A percentile compares a stretch with the other conserved stretches of the same genome.
phyloP scores from a whole-genome alignment of 257 asterid genomes.

The Solanum ahanhuiri region DNA sequence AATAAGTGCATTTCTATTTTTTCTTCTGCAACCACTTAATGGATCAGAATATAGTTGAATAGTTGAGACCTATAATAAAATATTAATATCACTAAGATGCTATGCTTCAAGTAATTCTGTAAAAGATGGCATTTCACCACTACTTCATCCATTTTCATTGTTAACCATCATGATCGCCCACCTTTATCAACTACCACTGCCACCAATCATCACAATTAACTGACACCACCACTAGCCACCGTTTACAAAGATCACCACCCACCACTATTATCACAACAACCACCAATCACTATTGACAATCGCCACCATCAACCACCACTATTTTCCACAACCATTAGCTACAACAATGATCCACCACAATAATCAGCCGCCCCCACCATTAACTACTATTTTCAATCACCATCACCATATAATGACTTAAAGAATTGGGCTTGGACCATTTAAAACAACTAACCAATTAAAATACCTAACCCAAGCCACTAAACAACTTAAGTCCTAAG shows the following conservation, averaged over 20 bases:
- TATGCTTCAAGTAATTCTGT: neutral
- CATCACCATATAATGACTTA: neutral
- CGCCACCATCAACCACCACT: neutral
- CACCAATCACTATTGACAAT: neutral
- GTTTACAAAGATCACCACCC: neutral
- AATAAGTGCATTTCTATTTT: neutral
- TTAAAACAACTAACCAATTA: neutral
- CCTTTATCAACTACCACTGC: neutral
- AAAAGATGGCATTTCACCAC: neutral
- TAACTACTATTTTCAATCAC: neutral
- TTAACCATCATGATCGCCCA: neutral
- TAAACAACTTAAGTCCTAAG: neutral
- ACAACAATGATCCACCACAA: neutral
- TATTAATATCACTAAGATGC: neutral
- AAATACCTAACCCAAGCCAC: neutral
- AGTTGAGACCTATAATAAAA: neutral
- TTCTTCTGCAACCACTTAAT: neutral
- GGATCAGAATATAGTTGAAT: neutral
- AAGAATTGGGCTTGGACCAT: neutral
- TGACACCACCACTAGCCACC: neutral
- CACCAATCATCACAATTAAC: neutral
- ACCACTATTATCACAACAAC: neutral
- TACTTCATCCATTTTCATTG: neutral
- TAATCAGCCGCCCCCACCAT: neutral
- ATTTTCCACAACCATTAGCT: neutral